These are phyloP conservation scores for Testicularia cyperi DNA, from an alignment of 1,284 basidiomycete species.

Conservation along the genomic window DNA sequence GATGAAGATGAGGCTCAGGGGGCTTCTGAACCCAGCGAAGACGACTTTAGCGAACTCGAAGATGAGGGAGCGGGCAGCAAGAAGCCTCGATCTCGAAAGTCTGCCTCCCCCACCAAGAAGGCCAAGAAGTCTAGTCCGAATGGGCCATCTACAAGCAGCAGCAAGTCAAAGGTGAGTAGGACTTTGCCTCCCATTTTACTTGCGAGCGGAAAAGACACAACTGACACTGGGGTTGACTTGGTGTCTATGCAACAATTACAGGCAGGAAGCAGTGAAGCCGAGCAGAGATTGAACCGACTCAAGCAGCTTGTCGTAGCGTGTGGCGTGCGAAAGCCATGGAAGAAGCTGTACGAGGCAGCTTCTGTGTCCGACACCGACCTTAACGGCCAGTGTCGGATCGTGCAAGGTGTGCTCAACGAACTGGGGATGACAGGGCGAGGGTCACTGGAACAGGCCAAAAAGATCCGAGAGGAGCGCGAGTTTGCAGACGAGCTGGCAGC, in stretches of 20 bases:
- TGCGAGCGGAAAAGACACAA: no score
- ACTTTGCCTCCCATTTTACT: no score
- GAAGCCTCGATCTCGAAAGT: no score
- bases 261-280: slow-evolving; percentile 15
- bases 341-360: slow-evolving; percentile 30
- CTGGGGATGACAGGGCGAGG: slow-evolving; percentile 30
- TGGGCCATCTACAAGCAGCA: no score
- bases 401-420: slow-evolving; percentile 23
- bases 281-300: slow-evolving; percentile 17
- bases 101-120: no score
- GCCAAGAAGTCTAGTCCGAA: background rate
- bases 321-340: slow-evolving; percentile 36
- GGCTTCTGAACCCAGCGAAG: background rate
- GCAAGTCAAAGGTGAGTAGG: no score
- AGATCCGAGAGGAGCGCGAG: slow-evolving; percentile 27
- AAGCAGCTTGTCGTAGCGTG: slow-evolving; percentile 34
- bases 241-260: no score
- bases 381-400: slow-evolving; percentile 11
- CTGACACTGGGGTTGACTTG: no score
- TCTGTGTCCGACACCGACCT: slow-evolving; percentile 8
- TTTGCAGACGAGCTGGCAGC: slow-evolving; percentile 28
- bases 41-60: slow-evolving; percentile 30
- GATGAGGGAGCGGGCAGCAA: slow-evolving; percentile 4
- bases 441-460: slow-evolving; percentile 24
- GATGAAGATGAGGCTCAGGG: background rate